Conservation (phyloP, 805 yeast species). For the Starmerella kuoi region DNA sequence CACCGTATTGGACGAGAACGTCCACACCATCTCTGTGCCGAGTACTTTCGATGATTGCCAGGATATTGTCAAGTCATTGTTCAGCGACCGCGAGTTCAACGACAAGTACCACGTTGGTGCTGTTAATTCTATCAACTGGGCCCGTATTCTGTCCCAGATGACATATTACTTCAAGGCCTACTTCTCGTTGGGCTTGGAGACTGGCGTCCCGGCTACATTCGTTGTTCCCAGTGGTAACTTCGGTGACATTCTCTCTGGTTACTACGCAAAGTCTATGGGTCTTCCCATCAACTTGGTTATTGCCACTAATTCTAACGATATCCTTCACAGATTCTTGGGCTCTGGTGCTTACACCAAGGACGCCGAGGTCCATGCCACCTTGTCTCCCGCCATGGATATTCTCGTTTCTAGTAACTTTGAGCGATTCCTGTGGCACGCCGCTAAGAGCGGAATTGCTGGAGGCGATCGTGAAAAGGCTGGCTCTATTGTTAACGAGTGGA, state of each 20-base stretch:
- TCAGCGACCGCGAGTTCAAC: constrained; percentile 82
- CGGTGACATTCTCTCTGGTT: constrained; percentile 96
- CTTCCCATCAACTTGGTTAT: constrained; percentile 79
- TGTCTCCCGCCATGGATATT: constrained; percentile 98
- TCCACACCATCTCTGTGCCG: constrained; percentile 85
- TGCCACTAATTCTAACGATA: constrained; percentile 94
- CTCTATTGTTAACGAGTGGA: constrained; percentile 55
- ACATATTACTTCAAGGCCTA: constrained; percentile 91
- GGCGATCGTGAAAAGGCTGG: constrained; percentile 60
- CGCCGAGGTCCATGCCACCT: constrained; percentile 65
- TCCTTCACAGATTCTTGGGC: constrained; percentile 81
- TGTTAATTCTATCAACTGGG: constrained; percentile 98
- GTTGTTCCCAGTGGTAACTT: constrained; percentile 98
- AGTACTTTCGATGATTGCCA: constrained; percentile 99
- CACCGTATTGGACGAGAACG: constrained; percentile 82
- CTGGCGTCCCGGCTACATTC: constrained; percentile 44
- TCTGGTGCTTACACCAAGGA: constrained; percentile 74
- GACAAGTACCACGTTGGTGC: constrained; percentile 89
- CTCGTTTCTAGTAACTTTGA: constrained; percentile 91
- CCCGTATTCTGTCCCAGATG: constrained; percentile 93
- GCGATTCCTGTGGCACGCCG: constrained; percentile 88
- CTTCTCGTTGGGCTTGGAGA: constrained; percentile 44
- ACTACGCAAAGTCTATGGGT: constrained; percentile 90
- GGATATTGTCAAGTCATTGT: constrained; percentile 84
- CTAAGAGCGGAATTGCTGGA: constrained; percentile 52